Evolutionary conservation across 257 asterid species (phyloP), one percentile per base, ranked within the genome.

Genomic region (Echium plantagineum): DNA sequence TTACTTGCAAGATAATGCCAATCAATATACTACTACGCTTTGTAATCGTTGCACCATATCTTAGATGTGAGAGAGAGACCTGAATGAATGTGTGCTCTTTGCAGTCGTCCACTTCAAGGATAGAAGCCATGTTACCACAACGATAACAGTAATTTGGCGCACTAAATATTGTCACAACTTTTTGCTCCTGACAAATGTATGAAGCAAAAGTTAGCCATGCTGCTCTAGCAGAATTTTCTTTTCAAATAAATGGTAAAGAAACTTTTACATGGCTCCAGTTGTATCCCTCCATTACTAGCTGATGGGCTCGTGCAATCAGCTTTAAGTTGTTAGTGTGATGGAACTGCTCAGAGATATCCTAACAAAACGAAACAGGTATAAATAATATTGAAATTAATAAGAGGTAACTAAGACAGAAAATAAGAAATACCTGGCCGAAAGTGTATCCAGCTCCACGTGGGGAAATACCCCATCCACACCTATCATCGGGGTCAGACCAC

Each of bases 371-470:
- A 38, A 3, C 49, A 24, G 9, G 19, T 35, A 46, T 42, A 38
- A 38, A 56, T 24, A 64, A 24, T 35, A 59, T 17, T 48, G 60
- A 49, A 31, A 59, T 48, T 20, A 26, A 38, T 52, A 2, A 21
- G 53, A 54, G 35, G 55, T 60, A 18, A 19, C 35, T 22, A 57
- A 57, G 19, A 15, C 15, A 8, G 18, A 57, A 15, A 62, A 35
- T 30, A 26, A 31, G 53, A 52, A 4, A 38, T 71, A 81, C 95
- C 81, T 86, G 94, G 71, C 95, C 95, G 60, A 86, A 86, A 61
- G 95, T 86, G 70, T 86, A 86, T 30, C 95, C 95, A 75, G 95
- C 95, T 65, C 95, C 95, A 67, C 95, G 87, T 7, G 95, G 95
- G 30, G 95, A 86, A 63, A 86, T 86, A 26, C 95, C 95, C 95